Conservation (phyloP, 75 land plant genomes). For the Picea sitchensis region DNA sequence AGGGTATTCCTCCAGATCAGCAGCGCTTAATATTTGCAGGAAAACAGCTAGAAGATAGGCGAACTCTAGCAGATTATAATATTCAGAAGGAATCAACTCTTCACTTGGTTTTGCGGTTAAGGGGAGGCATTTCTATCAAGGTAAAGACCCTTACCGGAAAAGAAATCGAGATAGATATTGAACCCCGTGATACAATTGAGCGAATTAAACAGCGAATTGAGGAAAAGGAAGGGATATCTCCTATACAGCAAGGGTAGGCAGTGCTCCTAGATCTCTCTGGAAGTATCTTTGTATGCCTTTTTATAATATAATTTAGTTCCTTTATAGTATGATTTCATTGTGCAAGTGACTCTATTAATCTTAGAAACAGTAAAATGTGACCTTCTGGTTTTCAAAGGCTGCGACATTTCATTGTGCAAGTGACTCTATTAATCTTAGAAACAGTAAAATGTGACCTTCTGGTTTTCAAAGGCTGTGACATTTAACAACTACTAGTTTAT, state of each 20-base stretch:
- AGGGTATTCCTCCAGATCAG: slow-evolving; percentile 27
- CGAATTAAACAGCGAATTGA: slow-evolving; percentile 53
- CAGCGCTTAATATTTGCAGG: slow-evolving; percentile 50
- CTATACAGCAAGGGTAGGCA: slow-evolving; percentile 43
- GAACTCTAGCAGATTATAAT: slow-evolving; percentile 74
- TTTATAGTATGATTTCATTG: too few species aligned
- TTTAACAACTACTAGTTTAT: too few species aligned
- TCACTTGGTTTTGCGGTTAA: slow-evolving; percentile 34
- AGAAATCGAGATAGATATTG: slow-evolving; percentile 59
- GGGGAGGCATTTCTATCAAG: slow-evolving; percentile 60
- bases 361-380: too few species aligned
- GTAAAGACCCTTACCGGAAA: slow-evolving; percentile 57
- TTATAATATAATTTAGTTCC: too few species aligned
- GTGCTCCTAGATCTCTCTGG: background rate
- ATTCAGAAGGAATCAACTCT: slow-evolving; percentile 48
- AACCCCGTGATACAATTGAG: slow-evolving; percentile 53
- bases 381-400: too few species aligned
- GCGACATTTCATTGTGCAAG: too few species aligned
- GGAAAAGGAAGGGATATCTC: slow-evolving; percentile 63
- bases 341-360: too few species aligned
- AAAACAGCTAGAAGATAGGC: slow-evolving; percentile 85
- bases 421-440: too few species aligned
- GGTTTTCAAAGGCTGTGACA: too few species aligned
- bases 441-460: too few species aligned
- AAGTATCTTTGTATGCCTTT: background rate